Evolutionary conservation across 2,329 filamentous ascomycete species (phyloP).

Genomic region (Talaromyces sp.): DNA sequence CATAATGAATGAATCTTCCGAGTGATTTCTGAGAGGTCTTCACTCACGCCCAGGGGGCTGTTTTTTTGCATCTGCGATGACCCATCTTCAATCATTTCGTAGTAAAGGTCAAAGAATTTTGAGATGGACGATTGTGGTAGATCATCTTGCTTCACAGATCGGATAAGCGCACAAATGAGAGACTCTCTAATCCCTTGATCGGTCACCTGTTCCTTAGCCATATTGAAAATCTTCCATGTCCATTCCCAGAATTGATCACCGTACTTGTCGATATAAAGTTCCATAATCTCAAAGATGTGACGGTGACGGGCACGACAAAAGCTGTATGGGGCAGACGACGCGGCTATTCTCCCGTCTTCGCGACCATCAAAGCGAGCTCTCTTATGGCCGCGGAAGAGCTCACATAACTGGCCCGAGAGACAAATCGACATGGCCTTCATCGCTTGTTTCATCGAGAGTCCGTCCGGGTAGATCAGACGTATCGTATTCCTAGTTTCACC

Average conservation of each 20-base stretch:
- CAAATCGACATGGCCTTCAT: neutral
- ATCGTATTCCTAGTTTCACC: conserved; percentile 7
- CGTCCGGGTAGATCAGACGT: conserved; percentile 1
- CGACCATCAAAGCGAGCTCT: neutral
- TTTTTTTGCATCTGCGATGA: neutral
- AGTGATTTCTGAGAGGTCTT: neutral
- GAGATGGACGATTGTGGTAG: neutral
- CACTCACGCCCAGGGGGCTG: neutral
- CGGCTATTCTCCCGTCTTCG: conserved; percentile 4
- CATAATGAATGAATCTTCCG: neutral
- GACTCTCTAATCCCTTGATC: neutral
- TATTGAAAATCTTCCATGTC: neutral
- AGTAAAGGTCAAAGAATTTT: conserved; percentile 2
- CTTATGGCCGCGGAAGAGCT: neutral
- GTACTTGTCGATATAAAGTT: conserved; percentile 1
- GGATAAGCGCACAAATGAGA: neutral
- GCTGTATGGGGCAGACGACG: conserved; percentile 1
- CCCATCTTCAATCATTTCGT: conserved; percentile 7
- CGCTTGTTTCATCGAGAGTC: neutral
- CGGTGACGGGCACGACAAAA: conserved; percentile 1
- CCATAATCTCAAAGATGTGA: neutral
- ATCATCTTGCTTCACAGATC: neutral
- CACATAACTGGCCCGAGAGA: neutral
- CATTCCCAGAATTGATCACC: conserved; percentile 2
- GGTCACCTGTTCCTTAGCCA: conserved; percentile 5